Conservation (phyloP, 805 yeast genomes). For the Wickerhamomyces mucosus region DNA sequence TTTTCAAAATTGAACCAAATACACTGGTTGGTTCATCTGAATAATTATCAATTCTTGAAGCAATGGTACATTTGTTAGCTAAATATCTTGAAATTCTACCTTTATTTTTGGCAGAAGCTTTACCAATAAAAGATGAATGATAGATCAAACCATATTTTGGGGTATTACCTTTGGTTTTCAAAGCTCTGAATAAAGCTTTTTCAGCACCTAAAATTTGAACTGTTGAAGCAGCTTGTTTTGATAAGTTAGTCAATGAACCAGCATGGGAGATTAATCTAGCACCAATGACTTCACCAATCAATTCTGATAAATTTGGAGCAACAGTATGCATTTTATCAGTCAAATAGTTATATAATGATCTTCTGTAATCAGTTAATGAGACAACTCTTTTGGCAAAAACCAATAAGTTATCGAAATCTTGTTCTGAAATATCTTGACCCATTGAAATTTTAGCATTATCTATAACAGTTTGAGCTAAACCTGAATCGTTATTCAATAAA, state of each 20-base stretch:
- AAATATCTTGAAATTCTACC: slow-evolving; percentile 98
- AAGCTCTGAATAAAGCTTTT: slow-evolving; percentile 96
- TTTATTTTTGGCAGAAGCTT: slow-evolving; percentile 94
- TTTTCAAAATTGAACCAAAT: slow-evolving; percentile 84
- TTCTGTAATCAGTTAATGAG: slow-evolving; percentile 84
- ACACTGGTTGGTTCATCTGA: slow-evolving; percentile 88
- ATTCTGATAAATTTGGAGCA: slow-evolving; percentile 94
- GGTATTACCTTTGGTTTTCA: slow-evolving; percentile 96
- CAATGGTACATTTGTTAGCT: slow-evolving; percentile 98
- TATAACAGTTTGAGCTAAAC: slow-evolving; percentile 80
- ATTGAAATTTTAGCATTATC: slow-evolving; percentile 95
- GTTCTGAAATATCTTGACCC: slow-evolving; percentile 97
- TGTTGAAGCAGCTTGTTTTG: slow-evolving; percentile 98
- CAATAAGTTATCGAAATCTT: slow-evolving; percentile 85
- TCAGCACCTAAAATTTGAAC: slow-evolving; percentile 99
- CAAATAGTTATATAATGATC: slow-evolving; percentile 72
- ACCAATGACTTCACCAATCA: slow-evolving; percentile 98
- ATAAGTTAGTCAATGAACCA: slow-evolving; percentile 91
- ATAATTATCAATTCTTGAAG: slow-evolving; percentile 96
- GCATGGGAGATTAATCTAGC: slow-evolving; percentile 98
- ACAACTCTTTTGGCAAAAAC: slow-evolving; percentile 93
- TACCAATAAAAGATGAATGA: slow-evolving; percentile 95
- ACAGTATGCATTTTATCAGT: slow-evolving; percentile 95
- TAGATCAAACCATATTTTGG: slow-evolving; percentile 97
- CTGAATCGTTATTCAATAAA: slow-evolving; percentile 74